Conservation (phyloP, 371 early-diverging fungal species). For the Dichotomocladium elegans region DNA sequence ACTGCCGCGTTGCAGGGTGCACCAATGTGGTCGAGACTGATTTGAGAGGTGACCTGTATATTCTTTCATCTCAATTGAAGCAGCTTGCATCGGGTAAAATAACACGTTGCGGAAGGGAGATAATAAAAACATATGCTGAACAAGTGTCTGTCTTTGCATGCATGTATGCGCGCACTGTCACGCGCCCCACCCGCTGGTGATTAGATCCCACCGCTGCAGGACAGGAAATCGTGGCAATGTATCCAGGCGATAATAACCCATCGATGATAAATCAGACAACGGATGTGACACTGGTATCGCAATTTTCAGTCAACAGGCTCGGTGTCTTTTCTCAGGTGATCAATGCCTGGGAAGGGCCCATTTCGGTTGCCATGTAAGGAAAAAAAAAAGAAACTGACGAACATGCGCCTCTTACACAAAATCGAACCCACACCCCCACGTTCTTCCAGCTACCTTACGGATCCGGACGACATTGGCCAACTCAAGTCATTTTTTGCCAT, state of each 20-base stretch:
- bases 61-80: constrained; percentile 28
- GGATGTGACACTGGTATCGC: constrained; percentile 53
- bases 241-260: neutral
- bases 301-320: constrained; percentile 59
- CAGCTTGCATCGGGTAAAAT: constrained; percentile 18
- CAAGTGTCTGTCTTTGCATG: too few species aligned
- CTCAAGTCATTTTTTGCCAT: constrained; percentile 43
- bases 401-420: neutral
- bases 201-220: constrained; percentile 7
- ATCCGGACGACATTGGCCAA: constrained; percentile 38
- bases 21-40: constrained; percentile 28
- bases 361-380: constrained; percentile 54
- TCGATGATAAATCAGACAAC: neutral
- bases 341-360: constrained; percentile 52
- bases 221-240: constrained; percentile 4
- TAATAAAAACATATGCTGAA: neutral
- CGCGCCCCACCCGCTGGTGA: too few species aligned
- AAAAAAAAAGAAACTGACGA: neutral
- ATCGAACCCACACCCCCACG: too few species aligned
- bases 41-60: constrained; percentile 25
- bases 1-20: constrained; percentile 18
- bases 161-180: too few species aligned
- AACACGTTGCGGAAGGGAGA: neutral
- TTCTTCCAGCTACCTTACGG: constrained; percentile 59
- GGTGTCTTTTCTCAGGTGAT: constrained; percentile 48